Conservation (phyloP, 176 grass and related monocot genomes). For the Triticum urartu region DNA sequence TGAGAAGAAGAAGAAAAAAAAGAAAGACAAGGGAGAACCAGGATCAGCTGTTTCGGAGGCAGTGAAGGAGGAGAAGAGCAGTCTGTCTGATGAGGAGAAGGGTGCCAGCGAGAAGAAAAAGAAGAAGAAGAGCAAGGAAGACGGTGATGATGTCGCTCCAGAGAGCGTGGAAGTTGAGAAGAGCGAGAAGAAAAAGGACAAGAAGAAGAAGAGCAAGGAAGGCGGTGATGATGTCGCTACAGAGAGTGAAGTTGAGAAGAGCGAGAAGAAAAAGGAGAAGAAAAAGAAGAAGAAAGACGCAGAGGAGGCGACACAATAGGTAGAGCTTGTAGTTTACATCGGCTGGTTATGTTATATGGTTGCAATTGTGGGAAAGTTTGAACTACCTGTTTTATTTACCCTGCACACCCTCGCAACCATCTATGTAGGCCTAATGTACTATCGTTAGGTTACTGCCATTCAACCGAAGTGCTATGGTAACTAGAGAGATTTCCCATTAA, state of each 20-base stretch:
- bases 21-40: slow-evolving; percentile 51
- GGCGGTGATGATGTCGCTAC: slow-evolving; percentile 23
- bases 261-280: slow-evolving; percentile 74
- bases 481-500: slow-evolving; percentile 2
- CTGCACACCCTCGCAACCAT: slow-evolving; percentile 12
- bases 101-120: slow-evolving; percentile 62
- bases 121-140: slow-evolving; percentile 76
- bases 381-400: slow-evolving; percentile 18
- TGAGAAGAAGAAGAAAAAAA: slow-evolving; percentile 91
- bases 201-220: slow-evolving; percentile 79
- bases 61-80: slow-evolving; percentile 38
- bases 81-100: slow-evolving; percentile 38
- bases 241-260: slow-evolving; percentile 46
- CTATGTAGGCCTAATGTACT: slow-evolving; percentile 19
- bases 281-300: slow-evolving; percentile 85
- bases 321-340: not conserved
- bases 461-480: slow-evolving; percentile 19
- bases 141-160: slow-evolving; percentile 14
- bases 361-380: not conserved
- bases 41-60: slow-evolving; percentile 29
- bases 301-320: slow-evolving; percentile 31
- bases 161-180: slow-evolving; percentile 42
- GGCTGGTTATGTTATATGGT: not conserved
- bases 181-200: slow-evolving; percentile 81
- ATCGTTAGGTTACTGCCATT: slow-evolving; percentile 32